A percentile compares a stretch with the other conserved stretches of the same genome.
Evolutionary conservation across 495 filamentous ascomycete species (phyloP).

Genomic region (Talaromyces liani): DNA sequence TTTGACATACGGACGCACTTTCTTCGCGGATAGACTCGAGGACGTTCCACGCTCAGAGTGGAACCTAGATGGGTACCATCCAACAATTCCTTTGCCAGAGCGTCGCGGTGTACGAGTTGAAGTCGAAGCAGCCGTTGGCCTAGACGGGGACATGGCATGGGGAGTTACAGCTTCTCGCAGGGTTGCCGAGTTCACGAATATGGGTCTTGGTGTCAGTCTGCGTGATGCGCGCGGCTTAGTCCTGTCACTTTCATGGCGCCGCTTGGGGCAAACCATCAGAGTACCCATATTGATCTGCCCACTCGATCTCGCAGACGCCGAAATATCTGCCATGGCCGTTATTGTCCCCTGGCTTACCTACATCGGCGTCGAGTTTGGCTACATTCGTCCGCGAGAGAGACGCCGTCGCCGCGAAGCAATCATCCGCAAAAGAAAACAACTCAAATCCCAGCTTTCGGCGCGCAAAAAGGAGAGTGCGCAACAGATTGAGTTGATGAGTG

Average conservation of each 20-base stretch:
- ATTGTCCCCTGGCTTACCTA: slow-evolving; percentile 43
- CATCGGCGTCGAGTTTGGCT: slow-evolving; percentile 42
- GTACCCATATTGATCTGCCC: slow-evolving; percentile 34
- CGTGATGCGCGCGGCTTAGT: slow-evolving; percentile 24
- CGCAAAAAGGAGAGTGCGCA: slow-evolving; percentile 42
- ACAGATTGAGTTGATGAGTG: slow-evolving; percentile 44
- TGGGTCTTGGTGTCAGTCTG: slow-evolving; percentile 34
- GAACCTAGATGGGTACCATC: slow-evolving; percentile 35
- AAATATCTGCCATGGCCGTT: slow-evolving; percentile 30
- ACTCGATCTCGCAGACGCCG: slow-evolving; percentile 25
- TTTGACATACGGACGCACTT: slow-evolving; percentile 31
- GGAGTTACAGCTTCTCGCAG: slow-evolving; percentile 29
- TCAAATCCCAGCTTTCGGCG: slow-evolving; percentile 34
- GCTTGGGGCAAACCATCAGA: slow-evolving; percentile 34
- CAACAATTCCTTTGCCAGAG: slow-evolving; percentile 22
- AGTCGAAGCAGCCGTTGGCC: slow-evolving; percentile 15
- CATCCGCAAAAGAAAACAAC: slow-evolving; percentile 28
- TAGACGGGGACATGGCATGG: slow-evolving; percentile 26
- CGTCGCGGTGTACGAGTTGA: slow-evolving; percentile 31
- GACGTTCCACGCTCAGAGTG: slow-evolving; percentile 30
- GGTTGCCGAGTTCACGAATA: slow-evolving; percentile 29
- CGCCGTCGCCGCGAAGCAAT: slow-evolving; percentile 26
- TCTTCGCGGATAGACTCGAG: slow-evolving; percentile 32
- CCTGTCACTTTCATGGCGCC: slow-evolving; percentile 32
- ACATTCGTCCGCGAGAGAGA: slow-evolving; percentile 33